These are phyloP conservation scores for Cytospora piceae DNA, from an alignment of 2,329 filamentous ascomycete genomes.

Conservation along the genomic window DNA sequence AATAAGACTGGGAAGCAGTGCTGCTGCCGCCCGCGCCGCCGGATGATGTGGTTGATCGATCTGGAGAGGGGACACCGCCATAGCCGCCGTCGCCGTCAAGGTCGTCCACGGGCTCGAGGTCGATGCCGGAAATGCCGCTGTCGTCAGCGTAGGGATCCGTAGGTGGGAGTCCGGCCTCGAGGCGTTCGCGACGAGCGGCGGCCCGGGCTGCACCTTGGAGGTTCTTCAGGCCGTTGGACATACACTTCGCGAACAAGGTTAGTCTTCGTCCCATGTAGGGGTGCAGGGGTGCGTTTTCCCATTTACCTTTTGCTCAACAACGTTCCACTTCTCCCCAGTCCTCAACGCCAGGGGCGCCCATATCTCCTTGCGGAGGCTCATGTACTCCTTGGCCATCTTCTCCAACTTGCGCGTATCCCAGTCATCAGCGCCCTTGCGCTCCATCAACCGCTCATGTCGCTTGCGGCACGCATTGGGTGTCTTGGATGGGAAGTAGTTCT, in stretches of 20 bases:
- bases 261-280: background rate
- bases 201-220: conserved; percentile 71
- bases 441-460: conserved; percentile 82
- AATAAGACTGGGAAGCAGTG: conserved; percentile 33
- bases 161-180: conserved; percentile 50
- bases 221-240: conserved; percentile 83
- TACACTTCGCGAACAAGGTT: conserved; percentile 60
- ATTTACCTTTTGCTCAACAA: conserved; percentile 64
- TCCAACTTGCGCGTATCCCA: conserved; percentile 80
- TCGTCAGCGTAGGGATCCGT: conserved; percentile 66
- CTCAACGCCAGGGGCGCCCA: conserved; percentile 75
- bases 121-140: conserved; percentile 68
- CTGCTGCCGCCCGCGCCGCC: conserved; percentile 46
- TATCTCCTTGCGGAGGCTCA: conserved; percentile 77
- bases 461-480: conserved; percentile 85
- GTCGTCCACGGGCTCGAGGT: conserved; percentile 62
- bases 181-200: conserved; percentile 66
- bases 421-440: conserved; percentile 73
- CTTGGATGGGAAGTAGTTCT: conserved; percentile 76
- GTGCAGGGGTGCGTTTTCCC: conserved; percentile 36
- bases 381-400: conserved; percentile 75
- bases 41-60: conserved; percentile 47
- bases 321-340: conserved; percentile 83
- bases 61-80: conserved; percentile 50
- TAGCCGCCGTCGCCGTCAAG: conserved; percentile 55